A percentile compares a stretch with the other conserved stretches of the same genome.
Conservation (phyloP, 169 alveolate genomes). For the Fabrea salina region DNA sequence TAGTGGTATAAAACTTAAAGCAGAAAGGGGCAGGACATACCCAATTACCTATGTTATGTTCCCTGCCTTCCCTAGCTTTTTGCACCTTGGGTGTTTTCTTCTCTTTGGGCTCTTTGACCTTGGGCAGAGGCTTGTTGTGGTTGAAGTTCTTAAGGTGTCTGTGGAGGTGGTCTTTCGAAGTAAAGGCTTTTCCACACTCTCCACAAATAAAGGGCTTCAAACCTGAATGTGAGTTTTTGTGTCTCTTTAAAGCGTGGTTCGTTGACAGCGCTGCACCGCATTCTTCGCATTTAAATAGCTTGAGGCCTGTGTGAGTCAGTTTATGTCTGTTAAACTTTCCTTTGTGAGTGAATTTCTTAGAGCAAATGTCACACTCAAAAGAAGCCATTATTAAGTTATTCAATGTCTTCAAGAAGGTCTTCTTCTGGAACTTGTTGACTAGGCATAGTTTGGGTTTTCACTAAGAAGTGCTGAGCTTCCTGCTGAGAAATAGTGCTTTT, state of each 20-base stretch:
- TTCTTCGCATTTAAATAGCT: background rate
- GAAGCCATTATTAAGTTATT: constrained; percentile 33
- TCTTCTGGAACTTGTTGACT: constrained; percentile 47
- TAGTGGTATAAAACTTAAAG: background rate
- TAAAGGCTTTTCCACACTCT: background rate
- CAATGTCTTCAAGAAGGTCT: constrained; percentile 70
- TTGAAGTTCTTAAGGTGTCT: constrained; percentile 25
- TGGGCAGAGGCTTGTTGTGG: background rate
- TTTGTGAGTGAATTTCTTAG: background rate
- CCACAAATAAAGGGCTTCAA: background rate
- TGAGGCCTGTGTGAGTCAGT: background rate
- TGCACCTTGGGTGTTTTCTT: background rate
- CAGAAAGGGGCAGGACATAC: background rate
- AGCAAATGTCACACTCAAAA: constrained; percentile 16
- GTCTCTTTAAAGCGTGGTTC: background rate
- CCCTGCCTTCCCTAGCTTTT: background rate
- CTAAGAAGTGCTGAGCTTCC: constrained; percentile 49
- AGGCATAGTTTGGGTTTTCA: constrained; percentile 32
- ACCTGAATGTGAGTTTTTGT: background rate
- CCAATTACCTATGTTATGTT: background rate
- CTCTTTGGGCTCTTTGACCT: background rate
- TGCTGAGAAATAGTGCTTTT: constrained; percentile 36
- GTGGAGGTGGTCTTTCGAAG: constrained; percentile 30
- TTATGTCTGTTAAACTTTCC: background rate
- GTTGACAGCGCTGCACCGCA: background rate